A percentile compares a stretch with the other conserved stretches of the same genome.
phyloP scores from a whole-genome alignment of 139 green algal species.

The Bryopsis sp. region DNA sequence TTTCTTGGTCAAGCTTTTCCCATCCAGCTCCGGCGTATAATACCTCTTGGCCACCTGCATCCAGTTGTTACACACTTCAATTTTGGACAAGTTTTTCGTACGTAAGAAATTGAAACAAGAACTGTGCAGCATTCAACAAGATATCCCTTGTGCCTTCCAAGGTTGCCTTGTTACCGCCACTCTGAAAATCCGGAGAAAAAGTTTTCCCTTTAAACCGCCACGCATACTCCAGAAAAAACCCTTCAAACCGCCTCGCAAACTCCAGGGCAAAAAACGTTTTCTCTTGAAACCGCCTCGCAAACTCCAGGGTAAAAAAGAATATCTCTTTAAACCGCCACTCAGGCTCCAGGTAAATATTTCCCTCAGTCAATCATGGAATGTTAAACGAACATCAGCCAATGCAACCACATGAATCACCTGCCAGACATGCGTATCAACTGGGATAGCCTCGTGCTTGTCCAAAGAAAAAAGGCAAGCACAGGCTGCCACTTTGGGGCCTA shows the following conservation, averaged over 20 bases:
- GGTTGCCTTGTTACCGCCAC: too few relatives aligned
- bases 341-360: too few relatives aligned
- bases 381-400: too few relatives aligned
- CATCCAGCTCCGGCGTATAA: constrained; percentile 62
- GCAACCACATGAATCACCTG: constrained; percentile 46
- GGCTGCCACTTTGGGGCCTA: constrained; percentile 90
- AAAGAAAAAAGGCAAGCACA: constrained; percentile 89
- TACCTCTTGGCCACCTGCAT: constrained; percentile 37
- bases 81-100: neutral
- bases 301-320: too few relatives aligned
- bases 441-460: constrained; percentile 81
- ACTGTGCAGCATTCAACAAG: neutral
- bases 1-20: constrained; percentile 63
- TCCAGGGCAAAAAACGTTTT: too few relatives aligned
- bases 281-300: too few relatives aligned
- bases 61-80: neutral
- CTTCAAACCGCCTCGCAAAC: too few relatives aligned
- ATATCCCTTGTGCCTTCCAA: neutral
- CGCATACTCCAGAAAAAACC: too few relatives aligned
- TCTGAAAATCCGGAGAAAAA: too few relatives aligned
- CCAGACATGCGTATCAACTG: constrained; percentile 97
- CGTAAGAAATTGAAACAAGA: neutral
- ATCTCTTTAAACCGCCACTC: too few relatives aligned
- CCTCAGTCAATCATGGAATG: too few relatives aligned
- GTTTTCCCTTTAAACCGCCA: too few relatives aligned